phyloP scores from a whole-genome alignment of 768 basidiomycete genomes.

The Suillus subluteus region DNA sequence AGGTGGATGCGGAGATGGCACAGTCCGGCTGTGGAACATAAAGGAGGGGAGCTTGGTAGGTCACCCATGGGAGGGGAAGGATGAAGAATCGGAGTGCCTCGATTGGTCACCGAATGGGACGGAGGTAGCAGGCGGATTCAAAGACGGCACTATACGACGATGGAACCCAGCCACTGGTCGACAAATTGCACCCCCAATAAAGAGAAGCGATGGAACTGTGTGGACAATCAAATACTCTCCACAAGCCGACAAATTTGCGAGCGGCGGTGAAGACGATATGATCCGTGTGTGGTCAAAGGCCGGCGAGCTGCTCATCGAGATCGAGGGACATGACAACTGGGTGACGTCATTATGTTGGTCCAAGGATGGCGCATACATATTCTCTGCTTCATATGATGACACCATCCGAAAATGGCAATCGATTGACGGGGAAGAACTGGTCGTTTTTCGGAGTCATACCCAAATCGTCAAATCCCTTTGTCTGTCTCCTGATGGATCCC shows the following conservation, averaged over 20 bases:
- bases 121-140: slow-evolving; percentile 14
- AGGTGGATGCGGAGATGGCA: neutral
- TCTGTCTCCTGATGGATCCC: neutral
- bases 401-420: neutral
- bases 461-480: neutral
- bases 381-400: neutral
- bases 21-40: neutral
- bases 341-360: neutral
- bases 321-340: neutral
- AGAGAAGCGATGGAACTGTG: neutral
- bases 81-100: slow-evolving; percentile 4
- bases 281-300: neutral
- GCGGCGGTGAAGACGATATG: neutral
- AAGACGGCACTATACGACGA: slow-evolving; percentile 14
- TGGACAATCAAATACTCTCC: neutral
- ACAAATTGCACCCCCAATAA: neutral
- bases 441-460: neutral
- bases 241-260: neutral
- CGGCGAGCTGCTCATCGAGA: neutral
- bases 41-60: neutral
- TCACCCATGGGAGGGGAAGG: neutral
- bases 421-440: neutral
- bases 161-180: slow-evolving; percentile 16
- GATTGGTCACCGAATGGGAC: slow-evolving; percentile 21
- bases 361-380: neutral